Conservation (phyloP, 2,329 filamentous ascomycete genomes). For the Neofusicoccum umdonicola region DNA sequence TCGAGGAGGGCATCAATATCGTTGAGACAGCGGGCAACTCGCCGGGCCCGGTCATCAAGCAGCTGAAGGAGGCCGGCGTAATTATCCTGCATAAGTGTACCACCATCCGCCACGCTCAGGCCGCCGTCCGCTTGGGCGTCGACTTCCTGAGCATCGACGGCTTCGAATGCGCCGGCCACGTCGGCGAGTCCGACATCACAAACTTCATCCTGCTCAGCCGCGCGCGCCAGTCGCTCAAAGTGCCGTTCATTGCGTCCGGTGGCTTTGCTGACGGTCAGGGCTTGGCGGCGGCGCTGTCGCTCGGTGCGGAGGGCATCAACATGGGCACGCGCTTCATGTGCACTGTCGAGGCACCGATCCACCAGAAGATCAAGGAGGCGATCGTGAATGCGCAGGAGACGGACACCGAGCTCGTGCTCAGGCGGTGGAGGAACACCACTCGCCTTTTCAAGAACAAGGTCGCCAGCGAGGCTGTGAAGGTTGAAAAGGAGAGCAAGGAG, state of each 20-base stretch:
- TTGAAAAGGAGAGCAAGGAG: conserved; percentile 77
- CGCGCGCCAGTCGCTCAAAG: conserved; percentile 76
- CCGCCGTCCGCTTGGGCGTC: conserved; percentile 88
- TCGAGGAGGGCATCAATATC: conserved; percentile 87
- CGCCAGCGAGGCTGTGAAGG: conserved; percentile 71
- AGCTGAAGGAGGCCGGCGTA: conserved; percentile 76
- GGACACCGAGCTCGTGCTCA: conserved; percentile 82
- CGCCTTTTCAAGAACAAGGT: conserved; percentile 90
- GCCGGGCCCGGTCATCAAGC: conserved; percentile 84
- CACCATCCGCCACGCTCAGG: conserved; percentile 87
- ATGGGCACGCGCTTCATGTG: conserved; percentile 99
- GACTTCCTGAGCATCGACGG: conserved; percentile 97
- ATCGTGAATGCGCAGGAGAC: conserved; percentile 88
- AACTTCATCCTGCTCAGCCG: conserved; percentile 85
- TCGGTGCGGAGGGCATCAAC: conserved; percentile 93
- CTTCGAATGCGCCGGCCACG: conserved; percentile 93
- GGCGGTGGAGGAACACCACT: conserved; percentile 90
- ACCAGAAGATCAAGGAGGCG: conserved; percentile 87
- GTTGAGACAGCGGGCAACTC: conserved; percentile 92
- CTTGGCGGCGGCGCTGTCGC: conserved; percentile 81
- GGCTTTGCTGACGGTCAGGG: conserved; percentile 95
- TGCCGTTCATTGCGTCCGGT: conserved; percentile 93
- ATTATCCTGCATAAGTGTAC: conserved; percentile 97
- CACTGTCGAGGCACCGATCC: conserved; percentile 88
- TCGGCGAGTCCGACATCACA: conserved; percentile 82